These are phyloP conservation scores for Eucalyptus victrix DNA, from an alignment of 345 rosid genomes.

Conservation along the genomic window DNA sequence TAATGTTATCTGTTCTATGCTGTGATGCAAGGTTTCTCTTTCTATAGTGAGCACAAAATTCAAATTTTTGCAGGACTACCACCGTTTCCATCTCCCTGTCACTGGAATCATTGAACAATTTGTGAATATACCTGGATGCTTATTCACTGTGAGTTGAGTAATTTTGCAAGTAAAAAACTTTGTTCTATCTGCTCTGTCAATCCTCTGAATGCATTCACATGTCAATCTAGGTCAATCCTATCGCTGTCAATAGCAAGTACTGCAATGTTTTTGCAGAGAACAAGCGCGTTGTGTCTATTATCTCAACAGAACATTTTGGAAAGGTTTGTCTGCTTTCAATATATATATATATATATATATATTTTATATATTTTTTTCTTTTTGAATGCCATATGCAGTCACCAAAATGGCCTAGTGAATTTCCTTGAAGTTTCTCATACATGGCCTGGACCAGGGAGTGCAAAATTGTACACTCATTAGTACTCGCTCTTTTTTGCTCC, in stretches of 20 bases:
- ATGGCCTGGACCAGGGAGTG: background rate
- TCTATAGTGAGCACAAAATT: background rate
- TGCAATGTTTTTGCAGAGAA: constrained; percentile 95
- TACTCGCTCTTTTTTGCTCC: background rate
- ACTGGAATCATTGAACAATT: constrained; percentile 61
- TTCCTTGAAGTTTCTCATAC: background rate
- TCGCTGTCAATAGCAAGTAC: constrained; percentile 89
- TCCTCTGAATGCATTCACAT: background rate
- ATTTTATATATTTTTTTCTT: background rate
- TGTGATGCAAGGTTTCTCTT: background rate
- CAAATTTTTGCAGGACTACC: constrained; percentile 55
- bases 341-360: no score
- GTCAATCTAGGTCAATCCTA: constrained; percentile 74
- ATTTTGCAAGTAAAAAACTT: background rate
- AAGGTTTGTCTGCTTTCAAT: constrained; percentile 32
- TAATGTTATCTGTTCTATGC: background rate
- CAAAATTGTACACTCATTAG: background rate
- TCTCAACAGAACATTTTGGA: constrained; percentile 70
- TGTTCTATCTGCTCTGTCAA: background rate
- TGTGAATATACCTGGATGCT: constrained; percentile 57
- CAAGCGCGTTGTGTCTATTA: constrained; percentile 58
- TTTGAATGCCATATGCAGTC: background rate
- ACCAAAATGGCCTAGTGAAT: background rate
- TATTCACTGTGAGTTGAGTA: constrained; percentile 53
- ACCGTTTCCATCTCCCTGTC: constrained; percentile 76